Evolutionary conservation across 1,284 basidiomycete genomes (phyloP), one percentile per base, ranked within the genome.

Genomic region (Xerocomus nothofagi): DNA sequence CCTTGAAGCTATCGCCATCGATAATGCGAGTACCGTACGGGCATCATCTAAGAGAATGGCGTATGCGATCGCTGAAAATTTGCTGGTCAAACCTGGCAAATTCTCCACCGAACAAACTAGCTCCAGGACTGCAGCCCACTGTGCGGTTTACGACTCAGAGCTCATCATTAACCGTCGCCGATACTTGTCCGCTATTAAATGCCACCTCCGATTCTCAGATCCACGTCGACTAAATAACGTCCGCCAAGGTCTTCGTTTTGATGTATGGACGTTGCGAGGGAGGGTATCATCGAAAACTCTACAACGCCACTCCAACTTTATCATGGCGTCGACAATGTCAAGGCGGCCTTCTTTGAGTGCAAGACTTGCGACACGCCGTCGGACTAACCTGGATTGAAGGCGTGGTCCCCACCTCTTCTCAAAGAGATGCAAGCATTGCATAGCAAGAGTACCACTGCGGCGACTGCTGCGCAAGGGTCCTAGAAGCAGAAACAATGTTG

Each of bases 401-500:
- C 61, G 61, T 21, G 62, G 41, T 15, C 85, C 84, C 81, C 82
- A 88, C 55, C 72, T 70, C 40, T 61, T 60, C 55, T 70, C 68
- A 64, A 83, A 87, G 37, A 62, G 57, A 34, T 57, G 56, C 23
- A 81, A 62, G 30, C 77, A 63, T 26, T 69, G 68, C 56, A 70
- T 64, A 4, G 82, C 84, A 17, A 78, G 63, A 11, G 76, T 78
- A 21, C 80, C 84, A 55, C 82, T 76, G 21, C 65, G 70, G 52
- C 71, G 74, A 21, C 73, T 73, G 40, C 63, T 57, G 42, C 66
- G 67, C 42, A 90, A 69, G 44, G 75, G 72, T 31, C 74, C 67
- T 31, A 90, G 72, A 37, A 88, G 70, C 29, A 83, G 67, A 57
- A 75, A 78, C 20, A 89, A 62, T 1, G 87, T 88, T n/a, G 70